Evolutionary conservation across 352 stramenopile genomes (phyloP).

Genomic region (Globisporangium polare): DNA sequence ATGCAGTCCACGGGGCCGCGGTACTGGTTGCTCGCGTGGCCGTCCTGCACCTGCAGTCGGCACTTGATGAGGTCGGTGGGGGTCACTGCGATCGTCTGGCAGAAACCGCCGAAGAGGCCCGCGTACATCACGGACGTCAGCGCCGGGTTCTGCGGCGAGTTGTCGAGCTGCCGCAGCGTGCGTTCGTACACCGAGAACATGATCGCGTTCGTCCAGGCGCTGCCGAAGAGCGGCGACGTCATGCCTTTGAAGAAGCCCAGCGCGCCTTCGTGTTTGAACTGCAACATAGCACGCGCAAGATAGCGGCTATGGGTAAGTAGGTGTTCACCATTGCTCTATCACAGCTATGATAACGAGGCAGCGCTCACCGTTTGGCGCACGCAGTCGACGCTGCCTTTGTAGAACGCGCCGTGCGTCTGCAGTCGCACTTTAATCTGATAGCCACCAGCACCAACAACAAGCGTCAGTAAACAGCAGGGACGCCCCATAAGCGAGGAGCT

Average conservation of each 20-base stretch:
- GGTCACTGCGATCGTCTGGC: conserved; percentile 66
- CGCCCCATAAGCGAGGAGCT: too few species aligned
- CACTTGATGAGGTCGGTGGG: conserved; percentile 86
- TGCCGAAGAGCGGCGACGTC: conserved; percentile 75
- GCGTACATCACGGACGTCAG: conserved; percentile 70
- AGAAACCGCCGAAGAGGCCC: conserved; percentile 68
- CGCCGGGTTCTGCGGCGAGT: conserved; percentile 41
- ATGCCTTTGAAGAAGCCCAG: conserved; percentile 85
- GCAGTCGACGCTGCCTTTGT: conserved; percentile 49
- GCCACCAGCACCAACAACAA: neutral
- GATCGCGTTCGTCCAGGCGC: conserved; percentile 81
- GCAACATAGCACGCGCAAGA: neutral
- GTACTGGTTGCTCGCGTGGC: conserved; percentile 54
- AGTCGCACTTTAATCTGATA: conserved; percentile 51
- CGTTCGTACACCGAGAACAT: conserved; percentile 84
- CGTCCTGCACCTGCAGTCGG: conserved; percentile 75
- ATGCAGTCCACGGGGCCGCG: conserved; percentile 69
- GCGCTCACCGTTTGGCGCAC: conserved; percentile 33
- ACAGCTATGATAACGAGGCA: too few species aligned
- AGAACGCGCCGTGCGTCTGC: conserved; percentile 55
- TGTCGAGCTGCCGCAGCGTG: conserved; percentile 57
- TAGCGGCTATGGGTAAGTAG: too few species aligned
- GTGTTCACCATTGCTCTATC: too few species aligned
- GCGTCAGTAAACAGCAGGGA: neutral
- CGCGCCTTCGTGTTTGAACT: conserved; percentile 67